Percentiles rank a stretch among this genome's conserved stretches.
Evolutionary conservation across 2,329 filamentous ascomycete genomes (phyloP).

Genomic region (Metarhizium brunneum): DNA sequence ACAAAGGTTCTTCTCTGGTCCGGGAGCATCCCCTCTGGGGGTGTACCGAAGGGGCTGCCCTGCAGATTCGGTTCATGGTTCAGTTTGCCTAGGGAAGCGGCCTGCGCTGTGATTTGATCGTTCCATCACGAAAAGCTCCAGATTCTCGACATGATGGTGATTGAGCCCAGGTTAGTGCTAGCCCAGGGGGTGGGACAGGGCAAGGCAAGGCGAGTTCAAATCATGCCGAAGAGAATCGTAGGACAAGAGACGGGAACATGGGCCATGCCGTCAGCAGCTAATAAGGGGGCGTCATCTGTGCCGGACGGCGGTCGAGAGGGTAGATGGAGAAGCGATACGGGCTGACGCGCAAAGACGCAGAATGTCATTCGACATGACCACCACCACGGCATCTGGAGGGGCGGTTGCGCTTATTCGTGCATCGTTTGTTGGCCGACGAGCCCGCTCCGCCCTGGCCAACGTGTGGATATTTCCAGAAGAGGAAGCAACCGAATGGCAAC

Average conservation of each 20-base stretch:
- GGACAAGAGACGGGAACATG: neutral
- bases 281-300: neutral
- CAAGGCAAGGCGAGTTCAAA: neutral
- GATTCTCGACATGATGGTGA: too few relatives aligned
- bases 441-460: neutral
- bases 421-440: neutral
- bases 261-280: neutral
- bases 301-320: neutral
- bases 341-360: too few relatives aligned
- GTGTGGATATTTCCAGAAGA: neutral
- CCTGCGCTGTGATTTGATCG: too few relatives aligned
- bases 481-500: constrained; percentile 1
- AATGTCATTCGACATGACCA: neutral
- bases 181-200: too few relatives aligned
- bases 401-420: constrained; percentile 4
- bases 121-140: too few relatives aligned
- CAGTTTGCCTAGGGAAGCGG: too few relatives aligned
- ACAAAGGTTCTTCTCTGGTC: neutral
- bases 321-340: neutral
- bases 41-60: neutral
- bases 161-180: too few relatives aligned
- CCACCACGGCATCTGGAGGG: neutral
- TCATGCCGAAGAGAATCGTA: neutral
- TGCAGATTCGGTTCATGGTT: neutral
- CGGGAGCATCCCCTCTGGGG: neutral